A percentile compares a stretch with the other conserved stretches of the same genome.
Conservation (phyloP, 2,329 filamentous ascomycete genomes). For the Tolypocladium inflatum region DNA sequence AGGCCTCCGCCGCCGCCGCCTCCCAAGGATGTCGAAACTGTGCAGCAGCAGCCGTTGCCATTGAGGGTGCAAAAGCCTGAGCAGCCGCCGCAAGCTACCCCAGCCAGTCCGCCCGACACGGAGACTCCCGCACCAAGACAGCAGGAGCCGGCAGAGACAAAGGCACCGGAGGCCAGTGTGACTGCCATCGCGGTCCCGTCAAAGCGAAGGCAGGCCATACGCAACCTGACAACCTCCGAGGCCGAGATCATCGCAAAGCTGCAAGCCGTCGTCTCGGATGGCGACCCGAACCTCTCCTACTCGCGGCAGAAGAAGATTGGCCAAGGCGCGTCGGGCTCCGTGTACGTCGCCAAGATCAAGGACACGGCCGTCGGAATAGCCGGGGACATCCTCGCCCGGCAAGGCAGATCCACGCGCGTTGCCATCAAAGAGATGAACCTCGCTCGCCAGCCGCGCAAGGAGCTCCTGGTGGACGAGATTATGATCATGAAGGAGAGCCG, state of each 20-base stretch:
- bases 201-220: slow-evolving; percentile 54
- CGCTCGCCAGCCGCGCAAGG: slow-evolving; percentile 91
- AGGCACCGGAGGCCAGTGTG: slow-evolving; percentile 34
- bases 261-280: slow-evolving; percentile 88
- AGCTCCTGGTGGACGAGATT: slow-evolving; percentile 98
- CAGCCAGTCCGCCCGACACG: neutral
- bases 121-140: neutral
- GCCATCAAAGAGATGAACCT: slow-evolving; percentile 99
- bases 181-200: slow-evolving; percentile 66
- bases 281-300: slow-evolving; percentile 90
- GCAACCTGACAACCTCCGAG: slow-evolving; percentile 83
- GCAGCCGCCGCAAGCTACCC: neutral
- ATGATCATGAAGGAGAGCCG: slow-evolving; percentile 99
- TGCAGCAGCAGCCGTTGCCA: neutral
- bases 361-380: slow-evolving; percentile 76
- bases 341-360: slow-evolving; percentile 95
- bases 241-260: slow-evolving; percentile 94
- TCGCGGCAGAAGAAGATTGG: slow-evolving; percentile 99
- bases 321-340: slow-evolving; percentile 93
- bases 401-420: slow-evolving; percentile 78
- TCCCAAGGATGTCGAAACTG: neutral
- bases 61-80: neutral
- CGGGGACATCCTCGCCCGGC: slow-evolving; percentile 65
- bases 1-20: neutral
- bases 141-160: slow-evolving; percentile 24